Evolutionary conservation across 225 moss, liverwort and hornwort genomes (phyloP).

Genomic region (Asterella californica): DNA sequence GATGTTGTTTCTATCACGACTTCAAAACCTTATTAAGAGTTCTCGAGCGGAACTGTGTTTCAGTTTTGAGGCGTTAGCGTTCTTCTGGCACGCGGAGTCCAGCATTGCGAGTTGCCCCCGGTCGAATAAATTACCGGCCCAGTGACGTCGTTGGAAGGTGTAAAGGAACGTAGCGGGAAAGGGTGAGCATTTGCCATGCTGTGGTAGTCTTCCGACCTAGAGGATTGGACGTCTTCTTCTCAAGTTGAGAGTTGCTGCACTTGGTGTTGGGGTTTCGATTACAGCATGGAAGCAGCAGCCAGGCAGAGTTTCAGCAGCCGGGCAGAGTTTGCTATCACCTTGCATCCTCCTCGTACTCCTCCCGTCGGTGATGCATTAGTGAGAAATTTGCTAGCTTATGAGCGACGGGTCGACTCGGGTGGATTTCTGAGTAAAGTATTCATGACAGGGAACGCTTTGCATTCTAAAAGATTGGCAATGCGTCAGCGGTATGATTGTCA

Average conservation of each 20-base stretch:
- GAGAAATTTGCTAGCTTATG: neutral
- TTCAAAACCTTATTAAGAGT: neutral
- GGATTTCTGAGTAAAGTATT: neutral
- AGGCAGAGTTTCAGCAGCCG: neutral
- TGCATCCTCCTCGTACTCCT: neutral
- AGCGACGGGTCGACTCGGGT: neutral
- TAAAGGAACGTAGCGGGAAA: neutral
- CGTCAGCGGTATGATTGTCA: neutral
- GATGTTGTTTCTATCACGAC: neutral
- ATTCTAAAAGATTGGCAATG: neutral
- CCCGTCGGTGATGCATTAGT: neutral
- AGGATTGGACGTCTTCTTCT: neutral
- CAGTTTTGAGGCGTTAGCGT: neutral
- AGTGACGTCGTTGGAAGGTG: neutral
- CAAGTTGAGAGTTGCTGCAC: neutral
- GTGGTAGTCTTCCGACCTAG: neutral
- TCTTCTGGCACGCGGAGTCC: neutral
- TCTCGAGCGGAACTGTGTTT: neutral
- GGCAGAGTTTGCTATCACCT: neutral
- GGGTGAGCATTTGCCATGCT: neutral
- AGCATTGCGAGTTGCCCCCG: neutral
- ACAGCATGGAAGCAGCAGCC: constrained; percentile 1
- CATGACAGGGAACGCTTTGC: constrained; percentile 1
- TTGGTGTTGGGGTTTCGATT: neutral
- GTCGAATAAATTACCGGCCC: neutral